A percentile compares a stretch with the other conserved stretches of the same genome.
These are phyloP conservation scores for Hyphopichia homilentoma DNA, from an alignment of 805 yeast species.

Conservation along the genomic window DNA sequence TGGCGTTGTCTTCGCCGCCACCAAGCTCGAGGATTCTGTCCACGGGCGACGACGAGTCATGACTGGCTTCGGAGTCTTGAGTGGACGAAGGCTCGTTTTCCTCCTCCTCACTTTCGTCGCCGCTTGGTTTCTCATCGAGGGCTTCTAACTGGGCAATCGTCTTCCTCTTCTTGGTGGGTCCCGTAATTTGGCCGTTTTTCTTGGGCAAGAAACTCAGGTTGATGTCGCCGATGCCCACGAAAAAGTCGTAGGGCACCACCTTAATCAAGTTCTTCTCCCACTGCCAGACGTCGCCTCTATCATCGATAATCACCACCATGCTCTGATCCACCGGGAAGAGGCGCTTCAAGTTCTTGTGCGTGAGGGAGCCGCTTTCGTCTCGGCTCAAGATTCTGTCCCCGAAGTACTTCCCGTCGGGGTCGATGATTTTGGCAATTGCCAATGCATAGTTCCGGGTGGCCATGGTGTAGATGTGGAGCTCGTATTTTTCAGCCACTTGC, in stretches of 20 bases:
- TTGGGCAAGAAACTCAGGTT: constrained; percentile 89
- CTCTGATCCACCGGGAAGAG: constrained; percentile 94
- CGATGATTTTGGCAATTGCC: constrained; percentile 85
- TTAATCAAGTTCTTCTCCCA: constrained; percentile 91
- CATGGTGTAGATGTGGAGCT: constrained; percentile 96
- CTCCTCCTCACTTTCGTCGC: constrained; percentile 3
- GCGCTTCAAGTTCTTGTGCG: constrained; percentile 83
- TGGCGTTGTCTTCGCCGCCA: constrained; percentile 48
- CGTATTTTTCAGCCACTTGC: constrained; percentile 62
- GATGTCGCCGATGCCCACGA: constrained; percentile 96
- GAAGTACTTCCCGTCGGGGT: constrained; percentile 81
- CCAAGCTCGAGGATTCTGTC: constrained; percentile 46
- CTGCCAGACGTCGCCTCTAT: constrained; percentile 98
- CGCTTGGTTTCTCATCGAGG: constrained; percentile 6
- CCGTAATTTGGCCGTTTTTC: constrained; percentile 52
- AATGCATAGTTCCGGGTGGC: constrained; percentile 93
- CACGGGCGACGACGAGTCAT: constrained; percentile 36
- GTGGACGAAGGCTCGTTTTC: constrained; percentile 2
- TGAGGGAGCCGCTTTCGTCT: constrained; percentile 90
- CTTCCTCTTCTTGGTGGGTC: constrained; percentile 61
- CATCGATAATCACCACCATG: constrained; percentile 95
- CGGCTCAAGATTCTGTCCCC: constrained; percentile 89
- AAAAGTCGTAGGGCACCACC: constrained; percentile 93
- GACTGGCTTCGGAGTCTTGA: constrained; percentile 1
- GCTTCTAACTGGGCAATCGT: constrained; percentile 57